phyloP scores from a whole-genome alignment of 331 rosid species.

The Prunus yedoensis region DNA sequence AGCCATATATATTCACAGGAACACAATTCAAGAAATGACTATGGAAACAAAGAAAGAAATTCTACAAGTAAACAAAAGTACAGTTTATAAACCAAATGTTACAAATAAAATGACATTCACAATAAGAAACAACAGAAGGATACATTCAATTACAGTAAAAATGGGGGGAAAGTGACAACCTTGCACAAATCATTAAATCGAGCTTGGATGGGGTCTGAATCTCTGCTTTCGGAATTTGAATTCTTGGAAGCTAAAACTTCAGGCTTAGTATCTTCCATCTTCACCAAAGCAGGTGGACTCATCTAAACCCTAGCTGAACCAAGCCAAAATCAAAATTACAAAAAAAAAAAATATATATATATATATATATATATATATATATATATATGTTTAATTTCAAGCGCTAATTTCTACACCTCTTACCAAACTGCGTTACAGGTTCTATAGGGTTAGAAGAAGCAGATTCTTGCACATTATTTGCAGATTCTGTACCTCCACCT shows the following conservation, averaged over 20 bases:
- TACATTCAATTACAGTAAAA: neutral
- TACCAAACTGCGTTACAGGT: no score
- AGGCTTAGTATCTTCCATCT: slow-evolving; percentile 52
- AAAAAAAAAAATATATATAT: no score
- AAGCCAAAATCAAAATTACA: neutral
- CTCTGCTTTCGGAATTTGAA: slow-evolving; percentile 24
- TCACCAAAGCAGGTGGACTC: slow-evolving; percentile 42
- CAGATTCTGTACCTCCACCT: no score
- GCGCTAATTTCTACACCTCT: neutral
- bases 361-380: no score
- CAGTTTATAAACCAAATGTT: neutral
- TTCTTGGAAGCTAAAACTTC: slow-evolving; percentile 17
- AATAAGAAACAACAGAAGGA: neutral
- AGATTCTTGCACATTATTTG: no score
- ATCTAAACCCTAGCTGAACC: slow-evolving; percentile 38
- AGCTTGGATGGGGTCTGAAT: slow-evolving; percentile 38
- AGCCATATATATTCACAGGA: neutral
- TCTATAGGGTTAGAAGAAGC: no score
- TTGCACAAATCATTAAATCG: slow-evolving; percentile 64
- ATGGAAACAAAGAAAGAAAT: neutral
- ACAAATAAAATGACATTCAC: neutral
- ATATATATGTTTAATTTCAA: neutral
- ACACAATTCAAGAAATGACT: neutral
- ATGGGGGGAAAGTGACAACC: slow-evolving; percentile 33
- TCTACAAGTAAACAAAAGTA: neutral